phyloP scores from a whole-genome alignment of 2,329 filamentous ascomycete genomes.

The Trichoderma oligosporum region DNA sequence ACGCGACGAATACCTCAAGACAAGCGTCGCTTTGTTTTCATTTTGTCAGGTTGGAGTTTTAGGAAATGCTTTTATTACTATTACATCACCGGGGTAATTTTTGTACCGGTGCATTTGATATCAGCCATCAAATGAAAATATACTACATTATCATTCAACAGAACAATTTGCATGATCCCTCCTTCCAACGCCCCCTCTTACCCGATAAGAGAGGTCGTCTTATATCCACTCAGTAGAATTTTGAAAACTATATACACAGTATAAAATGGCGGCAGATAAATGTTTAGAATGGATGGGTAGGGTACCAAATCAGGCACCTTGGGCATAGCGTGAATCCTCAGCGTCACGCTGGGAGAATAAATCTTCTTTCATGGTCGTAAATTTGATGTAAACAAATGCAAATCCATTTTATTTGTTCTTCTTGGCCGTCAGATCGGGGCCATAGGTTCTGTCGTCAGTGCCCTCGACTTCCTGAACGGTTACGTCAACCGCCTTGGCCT shows the following conservation, averaged over 20 bases:
- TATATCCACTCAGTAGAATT: not conserved
- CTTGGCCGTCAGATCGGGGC: slow-evolving; percentile 38
- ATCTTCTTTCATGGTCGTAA: slow-evolving; percentile 10
- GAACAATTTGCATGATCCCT: slow-evolving; percentile 4
- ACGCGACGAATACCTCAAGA: not conserved
- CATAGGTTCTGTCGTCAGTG: slow-evolving; percentile 49
- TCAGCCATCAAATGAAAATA: slow-evolving; percentile 15
- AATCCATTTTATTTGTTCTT: slow-evolving; percentile 41
- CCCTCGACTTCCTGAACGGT: slow-evolving; percentile 69
- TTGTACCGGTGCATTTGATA: slow-evolving; percentile 8
- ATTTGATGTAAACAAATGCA: not conserved
- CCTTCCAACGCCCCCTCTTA: slow-evolving; percentile 6
- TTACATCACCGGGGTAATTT: slow-evolving; percentile 11
- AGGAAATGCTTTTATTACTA: slow-evolving; percentile 16
- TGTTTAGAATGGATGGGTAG: not conserved
- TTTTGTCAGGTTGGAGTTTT: slow-evolving; percentile 3
- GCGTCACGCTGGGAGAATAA: not conserved
- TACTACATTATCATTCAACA: slow-evolving; percentile 13
- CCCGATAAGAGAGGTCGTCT: not conserved
- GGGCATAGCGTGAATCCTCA: not conserved
- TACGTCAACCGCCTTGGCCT: slow-evolving; percentile 70
- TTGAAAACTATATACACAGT: slow-evolving; percentile 5
- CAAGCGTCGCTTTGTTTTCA: not conserved
- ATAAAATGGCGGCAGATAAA: slow-evolving; percentile 2
- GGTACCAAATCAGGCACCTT: slow-evolving; percentile 2